Base-by-base conservation (phyloP, 2,329 filamentous ascomycete species). In the Aspergillus sclerotialis region DNA sequence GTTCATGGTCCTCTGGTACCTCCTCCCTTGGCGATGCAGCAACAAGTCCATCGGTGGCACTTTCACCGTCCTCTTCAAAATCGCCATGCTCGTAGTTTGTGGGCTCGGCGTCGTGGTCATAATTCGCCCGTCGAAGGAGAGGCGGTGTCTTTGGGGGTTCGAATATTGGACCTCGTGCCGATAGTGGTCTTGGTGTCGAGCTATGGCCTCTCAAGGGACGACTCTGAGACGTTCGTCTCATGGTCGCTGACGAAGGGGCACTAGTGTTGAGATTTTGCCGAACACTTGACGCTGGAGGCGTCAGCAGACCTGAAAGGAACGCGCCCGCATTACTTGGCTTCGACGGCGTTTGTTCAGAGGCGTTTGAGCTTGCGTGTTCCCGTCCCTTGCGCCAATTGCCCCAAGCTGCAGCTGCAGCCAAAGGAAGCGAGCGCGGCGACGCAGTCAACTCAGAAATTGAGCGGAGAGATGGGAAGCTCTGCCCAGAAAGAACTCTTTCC, bases 341-440 rank as follows among this genome's bases (percentile, higher is more conserved):
- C 7, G 80, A 81, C 4, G 81, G 80, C 1, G 81, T 84, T 28
- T 58, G 65, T 47, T 67, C 58, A 10, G 52, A 56, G 18, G 51
- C 19, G 14, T 48, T 48, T 33, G 76, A 68, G 28, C 72, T 67
- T 11, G 65, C 63, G 5, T 64, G 64, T 36, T 76, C 75, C 48
- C 70, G 73, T 11, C 74, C 76, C 56, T 83, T 90, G 33, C 89
- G 81, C 90, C 90, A 95, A 60, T 82, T 94, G 30, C 87, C 89
- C 78, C 89, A 94, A n/a, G 88, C 90, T n/a, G 88, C 87, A n/a
- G 87, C 86, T 15, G 94, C 82, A 4, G 82, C 83, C 55, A 94
- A 82, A 5, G 85, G 86, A 11, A 94, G 52, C 6, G 64, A 82
- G 19, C 87, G 80, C 4, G 89, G 90, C 2, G 86, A 84, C 4